Base-by-base conservation (phyloP, 1,284 basidiomycete genomes). In the Boletus semigastroideus region DNA sequence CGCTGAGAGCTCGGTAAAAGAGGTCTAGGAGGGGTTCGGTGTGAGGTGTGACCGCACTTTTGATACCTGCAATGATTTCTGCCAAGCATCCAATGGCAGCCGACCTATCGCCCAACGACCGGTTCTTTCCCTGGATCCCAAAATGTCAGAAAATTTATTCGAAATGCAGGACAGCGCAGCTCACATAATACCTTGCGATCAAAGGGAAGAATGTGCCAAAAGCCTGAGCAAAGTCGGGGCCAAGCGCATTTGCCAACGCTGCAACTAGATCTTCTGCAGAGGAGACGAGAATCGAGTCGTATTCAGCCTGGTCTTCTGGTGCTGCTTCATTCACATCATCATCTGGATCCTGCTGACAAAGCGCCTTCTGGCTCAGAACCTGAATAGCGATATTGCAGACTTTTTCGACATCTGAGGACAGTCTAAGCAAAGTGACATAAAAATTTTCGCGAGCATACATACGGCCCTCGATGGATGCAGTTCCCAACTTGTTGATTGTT, bases 301-400 rank as follows among this genome's bases (percentile, higher is more conserved):
- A 98, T 74, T 99, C 97, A 7, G 95, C 95, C 60, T 91, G 89
- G 58, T 90, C 90, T 65, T 91, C 88, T 13, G 80, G 83, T 28
- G 85, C 86, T 55, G 86, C 86, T 47, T 92, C 91, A 6, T 79
- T 78, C 59, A 94, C 93, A 60, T 96, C 95, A 58, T 91, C 92
- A 67, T 98, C 96, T 47, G 94, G 92, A 69, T 98, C 94, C 69
- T 96, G 87, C 73, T 99, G 97, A 73, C 95, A 97, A 59, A 92
- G 80, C 0, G 93, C 91, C 74, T 95, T 95, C 72, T 94, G 90
- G 67, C 94, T 91, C 38, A 98, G 79, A 59, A 98, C 85, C 63
- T 91, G 84, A 50, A 87, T 77, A 38, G 91, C 86, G 54, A 94
- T 88, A 50, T 77, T 83, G 66, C 86, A 92, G 57, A 96, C 81